A percentile compares a stretch with the other conserved stretches of the same genome.
Evolutionary conservation across 495 filamentous ascomycete species (phyloP).

Genomic region (Lichenothelia convexa): DNA sequence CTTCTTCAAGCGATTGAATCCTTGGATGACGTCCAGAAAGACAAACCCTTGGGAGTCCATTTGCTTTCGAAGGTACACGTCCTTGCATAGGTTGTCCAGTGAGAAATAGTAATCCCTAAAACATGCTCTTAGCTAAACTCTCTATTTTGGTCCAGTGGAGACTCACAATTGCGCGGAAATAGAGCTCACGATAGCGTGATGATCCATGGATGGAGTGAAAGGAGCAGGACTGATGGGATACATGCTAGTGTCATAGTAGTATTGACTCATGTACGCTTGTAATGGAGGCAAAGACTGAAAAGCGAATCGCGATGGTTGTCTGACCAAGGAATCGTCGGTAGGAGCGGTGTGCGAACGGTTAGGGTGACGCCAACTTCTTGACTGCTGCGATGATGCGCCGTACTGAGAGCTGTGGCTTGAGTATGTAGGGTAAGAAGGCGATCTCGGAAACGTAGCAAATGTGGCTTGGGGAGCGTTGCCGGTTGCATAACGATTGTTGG

Average conservation of each 20-base stretch:
- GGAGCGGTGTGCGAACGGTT: too few relatives aligned
- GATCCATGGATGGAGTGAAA: slow-evolving; percentile 41
- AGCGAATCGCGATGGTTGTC: too few relatives aligned
- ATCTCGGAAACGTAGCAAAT: too few relatives aligned
- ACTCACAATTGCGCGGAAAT: slow-evolving; percentile 52
- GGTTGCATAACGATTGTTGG: too few relatives aligned
- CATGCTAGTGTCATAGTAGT: slow-evolving; percentile 15
- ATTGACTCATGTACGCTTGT: slow-evolving; percentile 12
- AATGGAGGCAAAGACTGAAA: slow-evolving; percentile 10
- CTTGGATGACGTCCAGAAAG: slow-evolving; percentile 52
- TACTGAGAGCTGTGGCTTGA: too few relatives aligned
- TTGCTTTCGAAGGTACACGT: slow-evolving; percentile 66
- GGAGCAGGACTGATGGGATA: slow-evolving; percentile 47
- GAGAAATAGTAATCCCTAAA: slow-evolving; percentile 87
- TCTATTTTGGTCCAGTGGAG: not conserved
- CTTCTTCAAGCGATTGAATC: slow-evolving; percentile 66
- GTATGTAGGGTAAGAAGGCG: too few relatives aligned
- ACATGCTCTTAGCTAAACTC: slow-evolving; percentile 8
- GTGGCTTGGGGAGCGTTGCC: too few relatives aligned
- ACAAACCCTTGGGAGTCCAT: slow-evolving; percentile 95
- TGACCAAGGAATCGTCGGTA: too few relatives aligned
- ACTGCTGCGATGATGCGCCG: too few relatives aligned
- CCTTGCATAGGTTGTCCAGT: slow-evolving; percentile 88
- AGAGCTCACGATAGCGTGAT: slow-evolving; percentile 34
- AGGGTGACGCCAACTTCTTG: too few relatives aligned